These are phyloP conservation scores for Clarireedia homoeocarpa DNA, from an alignment of 2,329 filamentous ascomycete genomes.

Conservation along the genomic window DNA sequence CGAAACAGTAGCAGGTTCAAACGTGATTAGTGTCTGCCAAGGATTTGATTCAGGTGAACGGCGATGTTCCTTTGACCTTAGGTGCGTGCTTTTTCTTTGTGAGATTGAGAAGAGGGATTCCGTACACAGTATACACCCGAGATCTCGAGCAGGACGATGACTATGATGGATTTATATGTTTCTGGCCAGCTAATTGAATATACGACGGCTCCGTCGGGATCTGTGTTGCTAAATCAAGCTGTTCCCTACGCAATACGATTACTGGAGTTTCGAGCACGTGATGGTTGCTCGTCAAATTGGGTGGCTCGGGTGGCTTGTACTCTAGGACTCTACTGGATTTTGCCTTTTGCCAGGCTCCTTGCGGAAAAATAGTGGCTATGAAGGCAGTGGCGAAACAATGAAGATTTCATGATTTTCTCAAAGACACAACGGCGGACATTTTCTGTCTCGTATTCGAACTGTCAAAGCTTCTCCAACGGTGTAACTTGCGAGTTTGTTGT, in stretches of 20 bases:
- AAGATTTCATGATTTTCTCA: slow-evolving; percentile 5
- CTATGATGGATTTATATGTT: neutral
- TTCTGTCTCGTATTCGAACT: neutral
- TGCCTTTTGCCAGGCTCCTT: neutral
- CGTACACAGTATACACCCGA: neutral
- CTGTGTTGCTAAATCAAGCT: slow-evolving; percentile 1
- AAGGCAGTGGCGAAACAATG: slow-evolving; percentile 4
- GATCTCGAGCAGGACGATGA: too few species aligned
- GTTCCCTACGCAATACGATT: slow-evolving; percentile 4
- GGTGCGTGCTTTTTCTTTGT: neutral
- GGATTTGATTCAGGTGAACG: slow-evolving; percentile 1
- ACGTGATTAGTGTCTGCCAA: slow-evolving; percentile 8
- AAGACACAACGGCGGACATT: neutral
- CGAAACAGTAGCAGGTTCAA: slow-evolving; percentile 7
- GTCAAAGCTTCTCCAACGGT: neutral
- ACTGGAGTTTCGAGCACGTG: neutral
- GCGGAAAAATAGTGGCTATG: slow-evolving; percentile 5
- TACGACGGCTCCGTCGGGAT: slow-evolving; percentile 9
- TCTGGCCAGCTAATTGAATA: neutral
- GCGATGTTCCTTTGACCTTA: neutral
- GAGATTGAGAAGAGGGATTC: neutral
- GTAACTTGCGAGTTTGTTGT: too few species aligned
- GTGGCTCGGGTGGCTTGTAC: too few species aligned
- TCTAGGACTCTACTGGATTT: too few species aligned
- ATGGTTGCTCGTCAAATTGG: too few species aligned